phyloP scores from a whole-genome alignment of 768 basidiomycete species.

The Tricholoma flavovirens region DNA sequence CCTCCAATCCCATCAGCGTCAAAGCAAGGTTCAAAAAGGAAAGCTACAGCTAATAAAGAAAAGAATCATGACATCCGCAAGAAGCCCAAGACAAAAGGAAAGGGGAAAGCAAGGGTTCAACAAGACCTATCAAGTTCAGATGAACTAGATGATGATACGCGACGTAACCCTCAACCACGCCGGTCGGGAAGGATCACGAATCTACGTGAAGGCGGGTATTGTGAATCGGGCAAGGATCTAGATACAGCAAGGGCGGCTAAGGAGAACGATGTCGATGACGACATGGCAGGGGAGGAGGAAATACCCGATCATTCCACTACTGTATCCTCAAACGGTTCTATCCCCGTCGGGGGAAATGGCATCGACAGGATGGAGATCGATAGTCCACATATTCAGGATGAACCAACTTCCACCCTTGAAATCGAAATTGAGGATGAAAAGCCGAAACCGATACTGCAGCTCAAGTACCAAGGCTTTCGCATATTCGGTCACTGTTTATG shows the following conservation, averaged over 20 bases:
- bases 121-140: conserved; percentile 20
- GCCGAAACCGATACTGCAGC: conserved; percentile 61
- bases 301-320: not conserved
- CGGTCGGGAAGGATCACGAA: conserved; percentile 7
- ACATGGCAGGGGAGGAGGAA: conserved; percentile 3
- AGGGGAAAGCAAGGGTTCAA: conserved; percentile 18
- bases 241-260: conserved; percentile 8
- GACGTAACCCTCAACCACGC: not conserved
- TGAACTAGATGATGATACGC: conserved; percentile 4
- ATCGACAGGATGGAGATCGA: conserved; percentile 5
- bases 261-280: conserved; percentile 24
- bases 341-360: not conserved
- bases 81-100: conserved; percentile 36
- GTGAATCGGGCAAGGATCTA: conserved; percentile 14
- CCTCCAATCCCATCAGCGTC: conserved; percentile 16
- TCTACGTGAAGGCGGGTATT: not conserved
- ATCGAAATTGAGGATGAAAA: conserved; percentile 63
- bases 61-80: conserved; percentile 14
- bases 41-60: conserved; percentile 8
- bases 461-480: conserved; percentile 65
- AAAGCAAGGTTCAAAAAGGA: conserved; percentile 18
- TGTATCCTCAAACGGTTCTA: not conserved
- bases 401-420: conserved; percentile 21
- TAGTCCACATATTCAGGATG: conserved; percentile 6
- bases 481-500: conserved; percentile 72